Evolutionary conservation across 1,139 yeast genomes (phyloP).

Genomic region (Chernovozyma aurita): DNA sequence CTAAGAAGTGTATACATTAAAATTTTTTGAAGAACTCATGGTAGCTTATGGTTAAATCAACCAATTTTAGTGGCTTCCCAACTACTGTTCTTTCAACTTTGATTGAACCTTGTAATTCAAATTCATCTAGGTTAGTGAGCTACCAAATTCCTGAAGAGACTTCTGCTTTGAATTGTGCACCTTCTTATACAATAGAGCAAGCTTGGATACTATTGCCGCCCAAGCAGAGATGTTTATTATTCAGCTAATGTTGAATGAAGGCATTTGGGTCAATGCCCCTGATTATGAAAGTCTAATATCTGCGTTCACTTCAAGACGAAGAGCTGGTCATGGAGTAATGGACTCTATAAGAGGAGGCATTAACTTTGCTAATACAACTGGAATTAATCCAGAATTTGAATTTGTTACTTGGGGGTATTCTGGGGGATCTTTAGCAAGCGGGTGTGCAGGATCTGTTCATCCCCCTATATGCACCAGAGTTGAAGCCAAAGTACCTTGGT

Average conservation of each 20-base stretch:
- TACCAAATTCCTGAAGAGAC: slow-evolving; percentile 34
- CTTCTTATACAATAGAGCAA: slow-evolving; percentile 27
- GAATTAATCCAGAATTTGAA: slow-evolving; percentile 13
- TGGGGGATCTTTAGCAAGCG: slow-evolving; percentile 20
- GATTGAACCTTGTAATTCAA: slow-evolving; percentile 28
- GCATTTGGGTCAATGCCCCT: slow-evolving; percentile 18
- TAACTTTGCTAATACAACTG: slow-evolving; percentile 13
- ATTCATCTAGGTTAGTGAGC: slow-evolving; percentile 23
- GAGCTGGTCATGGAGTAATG: slow-evolving; percentile 17
- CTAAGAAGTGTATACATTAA: slow-evolving; percentile 14
- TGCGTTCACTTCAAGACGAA: slow-evolving; percentile 17
- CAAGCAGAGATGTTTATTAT: slow-evolving; percentile 22
- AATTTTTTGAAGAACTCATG: slow-evolving; percentile 18
- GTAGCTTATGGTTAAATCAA: slow-evolving; percentile 31
- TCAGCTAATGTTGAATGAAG: slow-evolving; percentile 14
- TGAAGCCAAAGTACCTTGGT: slow-evolving; percentile 22
- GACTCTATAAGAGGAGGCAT: slow-evolving; percentile 17
- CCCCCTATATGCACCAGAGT: slow-evolving; percentile 21
- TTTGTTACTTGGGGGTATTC: slow-evolving; percentile 20
- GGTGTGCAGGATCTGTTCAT: slow-evolving; percentile 20
- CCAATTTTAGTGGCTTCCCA: slow-evolving; percentile 28
- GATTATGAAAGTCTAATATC: slow-evolving; percentile 19
- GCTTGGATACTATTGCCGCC: slow-evolving; percentile 13
- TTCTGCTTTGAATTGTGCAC: slow-evolving; percentile 23
- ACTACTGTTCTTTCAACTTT: slow-evolving; percentile 28